Conservation (phyloP, 257 asterid species). For the Ajuga chamaepitys region DNA sequence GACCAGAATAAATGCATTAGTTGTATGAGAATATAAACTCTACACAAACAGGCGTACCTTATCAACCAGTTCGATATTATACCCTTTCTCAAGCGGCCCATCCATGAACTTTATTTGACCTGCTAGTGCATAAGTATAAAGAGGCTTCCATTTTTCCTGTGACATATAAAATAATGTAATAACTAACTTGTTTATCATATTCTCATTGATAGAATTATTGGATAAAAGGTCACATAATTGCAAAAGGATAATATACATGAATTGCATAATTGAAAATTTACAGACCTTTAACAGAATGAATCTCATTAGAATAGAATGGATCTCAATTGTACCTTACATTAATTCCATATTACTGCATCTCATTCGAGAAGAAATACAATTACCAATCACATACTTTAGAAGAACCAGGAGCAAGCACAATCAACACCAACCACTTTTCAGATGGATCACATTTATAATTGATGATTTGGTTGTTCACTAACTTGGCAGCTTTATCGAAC, state of each 20-base stretch:
- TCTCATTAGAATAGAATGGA: too few relatives aligned
- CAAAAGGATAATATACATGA: too few relatives aligned
- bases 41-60: conserved; percentile 36
- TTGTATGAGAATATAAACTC: conserved; percentile 1
- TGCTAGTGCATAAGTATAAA: conserved; percentile 72
- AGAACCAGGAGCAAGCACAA: conserved; percentile 90
- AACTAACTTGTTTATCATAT: background rate
- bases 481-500: conserved; percentile 89
- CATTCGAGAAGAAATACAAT: background rate
- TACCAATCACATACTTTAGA: conserved; percentile 82
- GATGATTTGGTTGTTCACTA: conserved; percentile 78
- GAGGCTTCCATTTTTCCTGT: conserved; percentile 74
- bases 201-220: too few relatives aligned
- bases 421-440: conserved; percentile 94
- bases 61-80: conserved; percentile 42
- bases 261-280: too few relatives aligned
- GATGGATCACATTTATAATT: conserved; percentile 88
- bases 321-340: too few relatives aligned
- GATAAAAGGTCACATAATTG: too few relatives aligned
- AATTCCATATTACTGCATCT: background rate
- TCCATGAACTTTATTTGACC: conserved; percentile 89
- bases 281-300: too few relatives aligned
- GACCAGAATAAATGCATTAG: background rate
- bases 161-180: background rate
- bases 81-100: conserved; percentile 46